Conservation (phyloP, 257 asterid species). For the Solanum verrucosum region DNA sequence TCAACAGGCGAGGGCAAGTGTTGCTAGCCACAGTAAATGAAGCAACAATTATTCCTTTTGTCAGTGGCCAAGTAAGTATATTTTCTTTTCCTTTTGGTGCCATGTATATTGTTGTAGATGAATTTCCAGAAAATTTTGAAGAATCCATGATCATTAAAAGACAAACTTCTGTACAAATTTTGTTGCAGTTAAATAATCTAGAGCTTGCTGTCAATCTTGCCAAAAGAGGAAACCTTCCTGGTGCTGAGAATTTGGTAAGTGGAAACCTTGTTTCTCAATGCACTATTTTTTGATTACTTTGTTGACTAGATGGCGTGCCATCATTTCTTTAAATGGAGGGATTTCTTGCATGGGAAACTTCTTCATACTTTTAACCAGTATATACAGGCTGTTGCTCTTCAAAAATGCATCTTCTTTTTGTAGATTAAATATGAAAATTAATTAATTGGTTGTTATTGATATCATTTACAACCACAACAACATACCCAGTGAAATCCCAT, state of each 20-base stretch:
- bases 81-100: background rate
- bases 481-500: background rate
- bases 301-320: background rate
- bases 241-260: conserved; percentile 97
- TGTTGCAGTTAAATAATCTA: conserved; percentile 76
- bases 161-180: background rate
- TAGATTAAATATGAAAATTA: background rate
- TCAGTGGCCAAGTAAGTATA: conserved; percentile 87
- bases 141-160: background rate
- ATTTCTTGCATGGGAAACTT: background rate
- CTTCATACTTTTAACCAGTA: background rate
- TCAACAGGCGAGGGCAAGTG: conserved; percentile 97
- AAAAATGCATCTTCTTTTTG: background rate
- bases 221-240: conserved; percentile 98
- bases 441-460: background rate
- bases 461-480: background rate
- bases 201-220: conserved; percentile 99
- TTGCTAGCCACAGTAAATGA: conserved; percentile 94
- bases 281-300: background rate
- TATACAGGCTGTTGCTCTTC: background rate
- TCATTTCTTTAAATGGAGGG: background rate
- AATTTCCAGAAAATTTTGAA: background rate
- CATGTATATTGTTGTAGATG: background rate
- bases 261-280: background rate
- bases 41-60: conserved; percentile 83